Evolutionary conservation across 176 grass and related monocot species (phyloP).

Genomic region (Avena atlantica): DNA sequence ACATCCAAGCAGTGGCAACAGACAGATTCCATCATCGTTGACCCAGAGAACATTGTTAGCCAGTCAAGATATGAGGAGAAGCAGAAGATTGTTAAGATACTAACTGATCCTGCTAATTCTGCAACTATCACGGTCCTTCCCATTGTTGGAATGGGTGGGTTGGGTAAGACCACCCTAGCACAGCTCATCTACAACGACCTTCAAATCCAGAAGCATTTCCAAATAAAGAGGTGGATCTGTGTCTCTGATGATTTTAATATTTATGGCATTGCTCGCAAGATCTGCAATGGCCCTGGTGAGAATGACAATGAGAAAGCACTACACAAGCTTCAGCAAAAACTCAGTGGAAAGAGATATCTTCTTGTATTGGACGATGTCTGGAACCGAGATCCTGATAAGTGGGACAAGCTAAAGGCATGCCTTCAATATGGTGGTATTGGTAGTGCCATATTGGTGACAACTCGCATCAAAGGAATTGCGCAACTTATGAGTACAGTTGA

Average conservation of each 20-base stretch:
- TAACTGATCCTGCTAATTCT: not conserved
- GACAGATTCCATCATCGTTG: not conserved
- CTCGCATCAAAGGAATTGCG: not conserved
- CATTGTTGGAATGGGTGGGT: not conserved
- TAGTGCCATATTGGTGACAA: conserved; percentile 30
- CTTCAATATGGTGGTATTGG: conserved; percentile 13
- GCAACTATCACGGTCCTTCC: not conserved
- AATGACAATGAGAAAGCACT: conserved; percentile 1
- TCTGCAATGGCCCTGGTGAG: not conserved
- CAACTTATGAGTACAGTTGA: conserved; percentile 18
- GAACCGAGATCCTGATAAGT: conserved; percentile 24
- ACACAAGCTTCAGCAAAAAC: not conserved
- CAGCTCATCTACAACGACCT: conserved; percentile 1
- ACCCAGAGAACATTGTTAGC: not conserved
- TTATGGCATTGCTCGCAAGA: not conserved
- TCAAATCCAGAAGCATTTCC: conserved; percentile 1
- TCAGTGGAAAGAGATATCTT: conserved; percentile 35
- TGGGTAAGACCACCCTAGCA: conserved; percentile 2
- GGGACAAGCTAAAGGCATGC: conserved; percentile 27
- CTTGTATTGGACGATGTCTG: conserved; percentile 55
- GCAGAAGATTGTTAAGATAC: not conserved
- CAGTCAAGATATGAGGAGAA: not conserved
- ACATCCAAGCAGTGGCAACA: not conserved
- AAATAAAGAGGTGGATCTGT: not conserved
- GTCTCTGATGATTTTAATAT: conserved; percentile 1